A percentile compares a stretch with the other conserved stretches of the same genome.
phyloP scores from a whole-genome alignment of 768 basidiomycete species.

The Boletus barrowsii region DNA sequence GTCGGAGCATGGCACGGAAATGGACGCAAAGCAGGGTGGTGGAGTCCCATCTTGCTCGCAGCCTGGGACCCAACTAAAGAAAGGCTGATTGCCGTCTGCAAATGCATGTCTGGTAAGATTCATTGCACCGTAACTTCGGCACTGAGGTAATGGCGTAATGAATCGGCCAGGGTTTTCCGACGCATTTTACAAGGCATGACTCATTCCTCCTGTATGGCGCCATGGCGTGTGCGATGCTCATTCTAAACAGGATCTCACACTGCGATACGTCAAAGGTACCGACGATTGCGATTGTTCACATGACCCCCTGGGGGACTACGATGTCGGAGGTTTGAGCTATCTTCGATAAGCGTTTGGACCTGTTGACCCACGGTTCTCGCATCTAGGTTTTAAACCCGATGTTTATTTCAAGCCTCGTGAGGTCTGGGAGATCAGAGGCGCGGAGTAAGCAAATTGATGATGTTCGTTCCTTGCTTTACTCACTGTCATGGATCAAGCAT shows the following conservation, averaged over 20 bases:
- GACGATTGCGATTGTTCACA: constrained; percentile 55
- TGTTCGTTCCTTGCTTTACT: constrained; percentile 3
- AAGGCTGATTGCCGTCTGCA: constrained; percentile 74
- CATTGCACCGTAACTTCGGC: background rate
- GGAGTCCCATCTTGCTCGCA: constrained; percentile 84
- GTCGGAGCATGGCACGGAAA: constrained; percentile 87
- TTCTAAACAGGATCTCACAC: constrained; percentile 51
- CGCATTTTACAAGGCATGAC: constrained; percentile 65
- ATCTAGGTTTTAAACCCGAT: constrained; percentile 56
- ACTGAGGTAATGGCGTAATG: background rate
- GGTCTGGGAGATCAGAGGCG: constrained; percentile 88
- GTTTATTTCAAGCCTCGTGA: constrained; percentile 70
- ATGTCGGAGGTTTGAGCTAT: constrained; percentile 53
- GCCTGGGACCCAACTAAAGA: constrained; percentile 64
- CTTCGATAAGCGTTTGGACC: background rate
- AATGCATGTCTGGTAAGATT: constrained; percentile 79
- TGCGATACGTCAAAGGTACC: constrained; percentile 57
- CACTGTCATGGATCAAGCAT: constrained; percentile 42
- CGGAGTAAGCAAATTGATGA: constrained; percentile 46
- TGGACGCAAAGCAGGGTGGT: constrained; percentile 88
- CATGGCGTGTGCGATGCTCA: background rate
- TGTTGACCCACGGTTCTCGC: background rate
- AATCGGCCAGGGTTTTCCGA: constrained; percentile 71
- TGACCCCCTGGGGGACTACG: constrained; percentile 56
- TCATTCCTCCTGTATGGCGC: background rate